Percentiles rank a stretch among this genome's conserved stretches.
phyloP scores from a whole-genome alignment of 306 rosid species.

The Adenanthera pavonina region DNA sequence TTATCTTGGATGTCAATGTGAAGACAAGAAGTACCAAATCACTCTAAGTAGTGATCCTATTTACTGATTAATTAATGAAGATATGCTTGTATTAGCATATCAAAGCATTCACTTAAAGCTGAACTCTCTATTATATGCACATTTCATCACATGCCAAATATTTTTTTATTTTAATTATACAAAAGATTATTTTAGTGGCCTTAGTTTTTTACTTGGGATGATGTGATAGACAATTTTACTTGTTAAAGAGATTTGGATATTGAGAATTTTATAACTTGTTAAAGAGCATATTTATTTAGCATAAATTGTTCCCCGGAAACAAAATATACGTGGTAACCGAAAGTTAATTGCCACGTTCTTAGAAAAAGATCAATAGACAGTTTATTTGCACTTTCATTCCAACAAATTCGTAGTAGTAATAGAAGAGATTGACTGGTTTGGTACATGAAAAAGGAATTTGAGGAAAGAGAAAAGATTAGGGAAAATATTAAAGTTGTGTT shows the following conservation, averaged over 20 bases:
- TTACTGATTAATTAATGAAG: background rate
- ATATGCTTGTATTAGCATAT: background rate
- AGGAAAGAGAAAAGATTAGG: too few relatives aligned
- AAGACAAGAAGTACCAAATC: conserved; percentile 5
- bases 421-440: background rate
- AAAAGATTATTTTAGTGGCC: background rate
- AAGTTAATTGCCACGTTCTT: background rate
- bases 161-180: background rate
- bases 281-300: background rate
- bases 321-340: background rate
- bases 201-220: background rate
- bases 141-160: background rate
- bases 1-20: background rate
- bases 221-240: background rate
- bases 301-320: background rate
- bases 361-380: background rate
- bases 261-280: background rate
- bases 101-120: background rate
- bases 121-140: background rate
- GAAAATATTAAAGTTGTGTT: too few relatives aligned
- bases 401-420: background rate
- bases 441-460: too few relatives aligned
- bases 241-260: background rate
- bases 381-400: background rate
- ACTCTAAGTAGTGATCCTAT: conserved; percentile 14